A percentile compares a stretch with the other conserved stretches of the same genome.
phyloP scores from a whole-genome alignment of 176 grass and related monocot genomes.

The Leersia perrieri region DNA sequence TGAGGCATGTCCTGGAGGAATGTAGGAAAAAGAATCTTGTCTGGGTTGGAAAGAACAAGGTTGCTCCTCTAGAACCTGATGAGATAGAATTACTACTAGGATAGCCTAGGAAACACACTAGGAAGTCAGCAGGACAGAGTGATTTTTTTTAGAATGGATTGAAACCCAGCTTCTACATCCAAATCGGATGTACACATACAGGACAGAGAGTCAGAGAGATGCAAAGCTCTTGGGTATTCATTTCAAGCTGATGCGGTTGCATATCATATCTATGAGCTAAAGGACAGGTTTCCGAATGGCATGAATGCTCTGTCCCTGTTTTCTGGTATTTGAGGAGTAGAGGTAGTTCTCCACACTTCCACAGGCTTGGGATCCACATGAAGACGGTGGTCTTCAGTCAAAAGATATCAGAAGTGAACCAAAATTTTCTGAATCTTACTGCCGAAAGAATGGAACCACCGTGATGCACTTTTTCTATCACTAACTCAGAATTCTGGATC shows the following conservation, averaged over 20 bases:
- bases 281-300: slow-evolving; percentile 62
- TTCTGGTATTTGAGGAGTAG: slow-evolving; percentile 81
- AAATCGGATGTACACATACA: no score
- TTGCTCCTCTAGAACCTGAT: slow-evolving; percentile 69
- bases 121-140: slow-evolving; percentile 50
- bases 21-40: slow-evolving; percentile 70
- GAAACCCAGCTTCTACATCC: no score
- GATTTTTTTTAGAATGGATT: no score
- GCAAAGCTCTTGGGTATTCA: slow-evolving; percentile 64
- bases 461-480: slow-evolving; percentile 66
- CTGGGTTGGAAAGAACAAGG: slow-evolving; percentile 77
- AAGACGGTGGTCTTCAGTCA: slow-evolving; percentile 65
- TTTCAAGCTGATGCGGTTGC: slow-evolving; percentile 83
- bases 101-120: no score
- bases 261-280: slow-evolving; percentile 60
- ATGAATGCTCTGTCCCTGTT: slow-evolving; percentile 68
- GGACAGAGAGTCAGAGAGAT: no score
- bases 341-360: slow-evolving; percentile 76
- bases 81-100: slow-evolving; percentile 78
- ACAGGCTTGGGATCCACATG: slow-evolving; percentile 64
- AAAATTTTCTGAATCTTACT: slow-evolving; percentile 48
- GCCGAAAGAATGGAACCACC: slow-evolving; percentile 31
- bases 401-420: slow-evolving; percentile 62
- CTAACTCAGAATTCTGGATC: slow-evolving; percentile 62
- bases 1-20: slow-evolving; percentile 54